A percentile compares a stretch with the other conserved stretches of the same genome.
Conservation (phyloP, 306 rosid genomes). For the Dryas drummondii region DNA sequence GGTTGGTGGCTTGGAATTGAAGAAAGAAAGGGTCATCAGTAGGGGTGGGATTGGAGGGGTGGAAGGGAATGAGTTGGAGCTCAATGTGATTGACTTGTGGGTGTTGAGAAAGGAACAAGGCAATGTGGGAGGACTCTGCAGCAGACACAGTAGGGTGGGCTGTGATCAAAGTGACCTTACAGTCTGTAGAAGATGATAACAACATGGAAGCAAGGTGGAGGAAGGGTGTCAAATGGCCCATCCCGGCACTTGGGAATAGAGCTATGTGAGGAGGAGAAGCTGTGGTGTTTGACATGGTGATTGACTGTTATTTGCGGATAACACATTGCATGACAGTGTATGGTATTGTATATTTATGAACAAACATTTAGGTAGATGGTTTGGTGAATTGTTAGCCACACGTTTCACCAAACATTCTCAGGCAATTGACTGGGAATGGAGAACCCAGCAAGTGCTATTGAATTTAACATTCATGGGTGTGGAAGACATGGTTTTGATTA, state of each 20-base stretch:
- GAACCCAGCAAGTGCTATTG: background rate
- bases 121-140: slow-evolving; percentile 23
- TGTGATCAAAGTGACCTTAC: slow-evolving; percentile 22
- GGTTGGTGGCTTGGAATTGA: slow-evolving; percentile 24
- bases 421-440: background rate
- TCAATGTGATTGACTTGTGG: slow-evolving; percentile 24
- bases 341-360: background rate
- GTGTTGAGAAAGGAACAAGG: slow-evolving; percentile 19
- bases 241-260: slow-evolving; percentile 29
- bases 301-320: too few relatives aligned
- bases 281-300: background rate
- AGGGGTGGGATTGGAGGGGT: background rate
- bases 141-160: slow-evolving; percentile 18
- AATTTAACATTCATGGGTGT: too few relatives aligned
- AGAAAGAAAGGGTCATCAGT: slow-evolving; percentile 28
- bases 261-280: slow-evolving; percentile 28
- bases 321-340: background rate
- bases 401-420: background rate
- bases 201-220: slow-evolving; percentile 25
- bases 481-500: too few relatives aligned
- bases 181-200: background rate
- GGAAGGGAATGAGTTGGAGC: slow-evolving; percentile 10
- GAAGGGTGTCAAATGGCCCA: slow-evolving; percentile 36
- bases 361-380: background rate
- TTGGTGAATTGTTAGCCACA: background rate